Evolutionary conservation across 148 eudicot species (phyloP).

Genomic region (Silene conica): DNA sequence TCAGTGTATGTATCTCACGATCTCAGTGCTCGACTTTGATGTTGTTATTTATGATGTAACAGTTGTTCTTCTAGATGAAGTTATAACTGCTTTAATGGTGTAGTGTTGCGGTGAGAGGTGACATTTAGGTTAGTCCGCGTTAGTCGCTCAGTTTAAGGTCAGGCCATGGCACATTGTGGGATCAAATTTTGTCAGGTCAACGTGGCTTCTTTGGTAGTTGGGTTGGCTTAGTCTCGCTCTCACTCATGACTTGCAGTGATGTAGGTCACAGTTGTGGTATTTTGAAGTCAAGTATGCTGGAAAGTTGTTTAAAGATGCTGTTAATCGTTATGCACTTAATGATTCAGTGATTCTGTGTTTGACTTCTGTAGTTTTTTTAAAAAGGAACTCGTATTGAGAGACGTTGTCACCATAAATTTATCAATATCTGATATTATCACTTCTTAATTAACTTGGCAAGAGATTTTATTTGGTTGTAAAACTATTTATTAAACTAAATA

Average conservation of each 20-base stretch:
- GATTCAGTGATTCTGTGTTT: neutral
- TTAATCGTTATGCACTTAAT: neutral
- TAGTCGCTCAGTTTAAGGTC: no score
- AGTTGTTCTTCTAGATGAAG: neutral
- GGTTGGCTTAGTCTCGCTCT: no score
- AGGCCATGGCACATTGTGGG: no score
- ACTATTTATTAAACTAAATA: no score
- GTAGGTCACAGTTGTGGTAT: neutral
- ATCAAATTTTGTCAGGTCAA: no score
- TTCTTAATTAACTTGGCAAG: no score
- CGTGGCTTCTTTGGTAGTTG: no score
- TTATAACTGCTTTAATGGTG: neutral
- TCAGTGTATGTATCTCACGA: conserved; percentile 15
- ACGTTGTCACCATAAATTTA: no score
- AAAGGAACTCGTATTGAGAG: neutral
- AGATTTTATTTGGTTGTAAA: no score
- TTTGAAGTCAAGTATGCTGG: neutral
- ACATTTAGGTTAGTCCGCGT: no score
- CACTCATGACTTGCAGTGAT: neutral
- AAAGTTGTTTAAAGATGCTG: neutral
- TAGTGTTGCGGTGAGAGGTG: no score
- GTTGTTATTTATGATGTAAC: neutral
- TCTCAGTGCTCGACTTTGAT: neutral
- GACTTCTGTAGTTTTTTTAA: neutral
- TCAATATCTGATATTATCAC: no score